phyloP scores from a whole-genome alignment of 2,329 filamentous ascomycete genomes.

The Phaeosphaeriaceae sp. region DNA sequence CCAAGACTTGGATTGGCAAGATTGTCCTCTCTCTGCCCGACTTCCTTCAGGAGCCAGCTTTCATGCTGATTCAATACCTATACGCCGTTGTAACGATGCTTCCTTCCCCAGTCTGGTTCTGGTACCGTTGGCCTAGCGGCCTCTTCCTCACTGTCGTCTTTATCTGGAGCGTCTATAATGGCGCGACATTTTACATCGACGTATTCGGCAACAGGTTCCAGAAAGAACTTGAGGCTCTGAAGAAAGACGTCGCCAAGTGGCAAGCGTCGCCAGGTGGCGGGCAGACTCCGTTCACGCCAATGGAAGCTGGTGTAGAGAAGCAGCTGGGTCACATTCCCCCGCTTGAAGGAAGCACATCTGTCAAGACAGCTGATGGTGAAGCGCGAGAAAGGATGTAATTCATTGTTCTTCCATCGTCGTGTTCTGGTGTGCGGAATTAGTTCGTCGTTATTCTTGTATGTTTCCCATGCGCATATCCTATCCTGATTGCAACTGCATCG shows the following conservation, averaged over 20 bases:
- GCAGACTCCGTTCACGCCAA: constrained; percentile 32
- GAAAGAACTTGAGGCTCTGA: constrained; percentile 90
- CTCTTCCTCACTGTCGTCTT: constrained; percentile 84
- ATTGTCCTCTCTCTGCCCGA: constrained; percentile 80
- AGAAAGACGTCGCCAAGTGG: constrained; percentile 88
- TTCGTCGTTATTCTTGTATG: background rate
- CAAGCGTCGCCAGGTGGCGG: constrained; percentile 58
- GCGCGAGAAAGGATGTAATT: constrained; percentile 24
- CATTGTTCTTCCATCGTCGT: too few species aligned
- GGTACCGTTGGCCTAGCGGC: constrained; percentile 80
- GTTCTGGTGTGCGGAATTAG: background rate
- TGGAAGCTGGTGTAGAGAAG: constrained; percentile 26
- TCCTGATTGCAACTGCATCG: background rate
- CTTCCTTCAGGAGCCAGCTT: constrained; percentile 81
- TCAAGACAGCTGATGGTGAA: constrained; percentile 25
- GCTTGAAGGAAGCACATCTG: constrained; percentile 36
- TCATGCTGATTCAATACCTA: constrained; percentile 93
- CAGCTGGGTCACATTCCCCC: constrained; percentile 39
- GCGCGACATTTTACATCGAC: constrained; percentile 97
- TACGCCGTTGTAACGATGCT: constrained; percentile 95
- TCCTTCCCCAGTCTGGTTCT: constrained; percentile 94
- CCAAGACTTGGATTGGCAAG: constrained; percentile 86
- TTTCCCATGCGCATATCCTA: background rate
- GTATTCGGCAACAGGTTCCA: constrained; percentile 97
- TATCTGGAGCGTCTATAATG: constrained; percentile 94